Percentiles rank a stretch among this genome's conserved stretches.
Evolutionary conservation across 225 moss, liverwort and hornwort species (phyloP).

Genomic region (Asterella californica): DNA sequence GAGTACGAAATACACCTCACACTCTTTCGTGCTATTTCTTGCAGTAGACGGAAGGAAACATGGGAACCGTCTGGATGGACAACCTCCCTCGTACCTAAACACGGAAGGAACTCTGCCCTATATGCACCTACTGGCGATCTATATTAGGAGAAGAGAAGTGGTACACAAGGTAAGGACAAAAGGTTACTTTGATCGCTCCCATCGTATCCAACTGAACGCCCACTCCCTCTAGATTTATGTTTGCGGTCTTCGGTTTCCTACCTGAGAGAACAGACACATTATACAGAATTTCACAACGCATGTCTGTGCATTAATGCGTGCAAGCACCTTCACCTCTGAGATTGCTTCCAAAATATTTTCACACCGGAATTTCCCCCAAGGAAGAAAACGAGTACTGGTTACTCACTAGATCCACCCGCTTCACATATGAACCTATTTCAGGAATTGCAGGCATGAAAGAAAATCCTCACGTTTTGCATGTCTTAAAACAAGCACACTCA

Average conservation of each 20-base stretch:
- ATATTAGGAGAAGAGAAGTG: background rate
- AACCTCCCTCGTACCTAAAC: background rate
- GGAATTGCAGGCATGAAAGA: background rate
- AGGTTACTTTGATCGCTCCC: slow-evolving; percentile 66
- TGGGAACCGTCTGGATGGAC: background rate
- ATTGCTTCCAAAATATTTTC: too few relatives aligned
- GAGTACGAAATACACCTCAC: background rate
- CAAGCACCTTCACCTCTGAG: background rate
- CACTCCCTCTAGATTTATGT: slow-evolving; percentile 57
- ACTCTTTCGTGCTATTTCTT: background rate
- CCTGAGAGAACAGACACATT: slow-evolving; percentile 34
- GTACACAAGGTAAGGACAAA: background rate
- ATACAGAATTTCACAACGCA: background rate
- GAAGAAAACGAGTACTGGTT: background rate
- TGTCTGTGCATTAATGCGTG: background rate
- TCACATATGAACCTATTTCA: background rate
- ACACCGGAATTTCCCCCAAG: background rate
- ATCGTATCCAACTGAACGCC: slow-evolving; percentile 65
- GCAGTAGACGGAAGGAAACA: background rate
- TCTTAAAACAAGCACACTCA: slow-evolving; percentile 20
- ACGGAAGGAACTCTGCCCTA: background rate
- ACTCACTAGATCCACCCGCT: too few relatives aligned
- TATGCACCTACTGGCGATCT: background rate
- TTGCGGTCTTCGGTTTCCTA: slow-evolving; percentile 65
- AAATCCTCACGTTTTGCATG: background rate